Base-by-base conservation (phyloP, 1,284 basidiomycete species). In the Pisolithus thermaeus region DNA sequence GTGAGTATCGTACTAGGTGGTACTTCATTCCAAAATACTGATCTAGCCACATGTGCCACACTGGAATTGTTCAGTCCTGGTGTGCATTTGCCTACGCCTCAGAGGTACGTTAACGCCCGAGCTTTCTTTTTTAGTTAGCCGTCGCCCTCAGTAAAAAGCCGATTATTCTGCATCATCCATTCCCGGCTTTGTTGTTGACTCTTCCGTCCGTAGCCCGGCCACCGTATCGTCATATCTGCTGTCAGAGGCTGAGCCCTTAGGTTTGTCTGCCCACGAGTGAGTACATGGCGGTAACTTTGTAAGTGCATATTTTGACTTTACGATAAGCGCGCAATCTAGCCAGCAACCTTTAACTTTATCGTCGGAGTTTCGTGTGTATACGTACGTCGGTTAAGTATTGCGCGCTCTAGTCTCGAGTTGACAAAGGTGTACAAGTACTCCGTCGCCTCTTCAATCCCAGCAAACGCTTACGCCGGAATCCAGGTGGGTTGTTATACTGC, bases 381-480 rank as follows among this genome's bases (percentile, higher is more conserved):
- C 25, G 60, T 66, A 56, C 47, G 62, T 56, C 23, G 16, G 23
- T 42, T 45, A 46, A 35, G 46, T 49, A 20, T 42, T 27, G 30
- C 18, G 7, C 20, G 27, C 38, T 37, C 27, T 11, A 45, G n/a
- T 42, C 46, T 61, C 28, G 56, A 27, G 12, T 32, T 46, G 11
- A 30, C 28, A 20, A 37, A 7, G 28, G 36, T 45, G 16, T 27
- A 14, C 23, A n/a, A 67, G 64, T 45, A 54, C 52, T 14, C 38
- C 56, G 40, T 55, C 59, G 23, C 50, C 62, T 20, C 52, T 60
- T 46, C 62, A 59, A 27, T 54, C 63, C 27, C 69, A 68, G 49
- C 72, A 73, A 51, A 78, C 78, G 52, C 71, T 81, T 53, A 87
- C 84, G 1, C 75, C 75, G 8, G 77, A 77, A 50, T 65, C 75